Evolutionary conservation across 1,139 yeast genomes (phyloP), one percentile per base, ranked within the genome.

Genomic region (Yamadazyma triangularis): DNA sequence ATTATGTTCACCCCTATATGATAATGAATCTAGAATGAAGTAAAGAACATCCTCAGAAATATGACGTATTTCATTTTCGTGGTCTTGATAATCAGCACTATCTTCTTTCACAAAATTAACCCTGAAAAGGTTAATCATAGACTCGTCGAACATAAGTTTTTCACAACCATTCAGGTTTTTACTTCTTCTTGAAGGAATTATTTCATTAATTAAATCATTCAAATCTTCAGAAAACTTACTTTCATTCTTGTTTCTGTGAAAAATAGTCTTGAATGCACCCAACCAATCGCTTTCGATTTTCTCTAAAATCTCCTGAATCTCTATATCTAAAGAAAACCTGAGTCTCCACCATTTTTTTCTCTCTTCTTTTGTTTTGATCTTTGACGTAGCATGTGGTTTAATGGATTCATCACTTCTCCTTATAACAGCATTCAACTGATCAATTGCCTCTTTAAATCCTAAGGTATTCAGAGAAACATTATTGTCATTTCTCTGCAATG

Each of bases 331-430:
- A 0, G 58, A 58, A 37, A 76, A 77, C 30, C 97, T 60, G 23
- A 65, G 59, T 29, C 67, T 67, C 95, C 96, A 91, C 96, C 96
- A 89, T 5, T 58, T 47, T 27, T 70, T 71, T 34, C 91, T 66
- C 26, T 80, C 83, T 24, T 77, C 82, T 29, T 72, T 69, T 0
- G 86, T 70, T n/a, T 51, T 56, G 4, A 78, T 69, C 8, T 49
- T 41, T 14, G 73, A 59, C 0, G 85, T 79, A 1, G 73, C 66
- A 15, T 65, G 70, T 4, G 53, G 41, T 16, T 70, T 68, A 0
- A 94, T 82, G 0, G 88, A 74, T 2, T 55, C 46, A 41, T 82
- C 77, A 48, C 93, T 86, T 29, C 67, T 65, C 0, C 51, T 42
- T 16, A 87, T 79, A 8, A 88, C 78, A 0, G 53, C 47, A 4